These are phyloP conservation scores for Lentinula detonsa DNA, from an alignment of 768 basidiomycete genomes.

Conservation along the genomic window DNA sequence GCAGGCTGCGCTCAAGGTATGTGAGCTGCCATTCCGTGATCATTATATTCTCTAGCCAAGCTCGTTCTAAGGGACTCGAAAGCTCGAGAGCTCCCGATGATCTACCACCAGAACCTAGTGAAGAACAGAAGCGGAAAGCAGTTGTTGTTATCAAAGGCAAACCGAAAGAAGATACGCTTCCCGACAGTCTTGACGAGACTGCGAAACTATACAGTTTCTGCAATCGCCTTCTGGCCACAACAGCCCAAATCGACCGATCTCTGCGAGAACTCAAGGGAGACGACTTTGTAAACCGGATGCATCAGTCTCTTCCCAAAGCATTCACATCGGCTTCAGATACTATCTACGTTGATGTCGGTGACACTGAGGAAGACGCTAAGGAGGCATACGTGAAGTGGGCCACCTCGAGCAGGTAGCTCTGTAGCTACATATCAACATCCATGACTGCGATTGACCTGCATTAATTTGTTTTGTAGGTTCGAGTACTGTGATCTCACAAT, in stretches of 20 bases:
- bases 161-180: conserved; percentile 43
- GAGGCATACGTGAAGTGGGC: conserved; percentile 85
- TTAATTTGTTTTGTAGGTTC: conserved; percentile 47
- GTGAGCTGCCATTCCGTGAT: neutral
- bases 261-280: conserved; percentile 87
- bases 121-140: conserved; percentile 88
- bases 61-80: conserved; percentile 60
- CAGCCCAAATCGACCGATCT: conserved; percentile 81
- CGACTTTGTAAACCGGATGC: conserved; percentile 75
- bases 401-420: conserved; percentile 28
- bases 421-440: neutral
- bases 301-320: conserved; percentile 71
- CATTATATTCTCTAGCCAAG: neutral
- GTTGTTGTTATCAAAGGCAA: conserved; percentile 57
- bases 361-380: conserved; percentile 60
- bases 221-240: conserved; percentile 76
- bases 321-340: conserved; percentile 35
- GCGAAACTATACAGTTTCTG: conserved; percentile 76
- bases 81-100: conserved; percentile 46
- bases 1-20: conserved; percentile 60
- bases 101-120: conserved; percentile 64
- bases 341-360: conserved; percentile 41
- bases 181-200: conserved; percentile 62
- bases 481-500: conserved; percentile 87
- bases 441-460: neutral